Evolutionary conservation across 306 rosid genomes (phyloP).

Genomic region (Castanea mollissima): DNA sequence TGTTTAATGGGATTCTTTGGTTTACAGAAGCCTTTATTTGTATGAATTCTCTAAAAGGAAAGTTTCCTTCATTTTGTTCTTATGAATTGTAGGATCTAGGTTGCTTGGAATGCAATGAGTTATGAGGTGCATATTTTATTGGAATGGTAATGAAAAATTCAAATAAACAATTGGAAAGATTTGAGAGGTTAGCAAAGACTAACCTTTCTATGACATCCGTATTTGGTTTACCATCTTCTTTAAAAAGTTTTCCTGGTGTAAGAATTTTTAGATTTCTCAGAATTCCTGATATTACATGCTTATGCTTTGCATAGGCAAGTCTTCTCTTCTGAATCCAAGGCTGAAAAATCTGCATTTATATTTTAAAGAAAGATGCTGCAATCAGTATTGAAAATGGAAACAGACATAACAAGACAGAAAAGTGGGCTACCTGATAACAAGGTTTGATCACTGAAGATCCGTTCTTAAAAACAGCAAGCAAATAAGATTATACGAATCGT

Average conservation of each 20-base stretch:
- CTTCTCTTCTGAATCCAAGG: constrained; percentile 46
- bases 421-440: too few relatives aligned
- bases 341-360: constrained; percentile 29
- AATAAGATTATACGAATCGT: background rate
- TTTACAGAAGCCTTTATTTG: too few relatives aligned
- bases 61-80: too few relatives aligned
- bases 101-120: background rate
- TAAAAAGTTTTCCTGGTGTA: constrained; percentile 25
- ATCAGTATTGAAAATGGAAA: background rate
- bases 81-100: background rate
- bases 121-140: background rate
- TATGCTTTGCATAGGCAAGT: constrained; percentile 40
- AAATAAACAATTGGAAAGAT: background rate
- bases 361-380: background rate
- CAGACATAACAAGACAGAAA: too few relatives aligned
- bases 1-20: too few relatives aligned
- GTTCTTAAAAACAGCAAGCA: too few relatives aligned
- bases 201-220: constrained; percentile 33
- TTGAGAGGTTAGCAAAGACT: background rate
- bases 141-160: background rate
- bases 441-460: too few relatives aligned
- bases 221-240: constrained; percentile 38
- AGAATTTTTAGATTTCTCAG: constrained; percentile 32
- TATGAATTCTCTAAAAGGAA: too few relatives aligned
- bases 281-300: constrained; percentile 40